Base-by-base conservation (phyloP, 2,329 filamentous ascomycete genomes). In the Aspergillus nomiae region DNA sequence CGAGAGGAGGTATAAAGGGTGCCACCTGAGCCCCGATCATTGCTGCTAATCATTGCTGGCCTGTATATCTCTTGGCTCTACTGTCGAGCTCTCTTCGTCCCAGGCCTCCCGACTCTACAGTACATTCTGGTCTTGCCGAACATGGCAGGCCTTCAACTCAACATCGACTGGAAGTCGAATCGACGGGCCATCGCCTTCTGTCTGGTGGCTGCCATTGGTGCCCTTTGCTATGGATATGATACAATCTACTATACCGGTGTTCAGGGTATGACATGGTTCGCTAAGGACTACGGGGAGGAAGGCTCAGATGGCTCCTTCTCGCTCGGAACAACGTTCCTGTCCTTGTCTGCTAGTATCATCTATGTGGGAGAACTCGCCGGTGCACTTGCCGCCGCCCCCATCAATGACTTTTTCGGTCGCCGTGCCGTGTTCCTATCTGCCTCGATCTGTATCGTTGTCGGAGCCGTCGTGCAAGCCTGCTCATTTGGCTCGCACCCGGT, bases 331-430 rank as follows among this genome's bases (percentile, higher is more conserved):
- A 61, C 60, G 21, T 73, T 73, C 58, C 68, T 71, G 26, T 75
- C 77, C 8, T 61, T 79, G 16, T 77, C 76, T 3, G 72, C 77
- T 9, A 78, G 75, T 12, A 73, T 74, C 54, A 79, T 80, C 67
- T 77, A 79, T 62, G 74, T 80, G 16, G 78, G 77, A n/a, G 78
- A 80, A 56, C 67, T 36, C 3, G 14, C 16, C 14, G 34, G 34
- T 16, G 34, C 34, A 2, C 6, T 36, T 14, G 34, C 34, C 6
- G 34, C 34, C 34, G 34, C 34, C 16, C 34, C 34, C 14, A 36
- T 36, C 5, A 36, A 36, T 36, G 34, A 36, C 34, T 16, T 36
- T 16, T 36, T 36, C 7, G 34, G 34, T 14, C 34, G 34, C 7
- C 34, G 34, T 36, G 34, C 34, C 34, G 34, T 36, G 34, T 36